Evolutionary conservation across 176 grass and related monocot genomes (phyloP).

Genomic region (Oryza brachyantha): DNA sequence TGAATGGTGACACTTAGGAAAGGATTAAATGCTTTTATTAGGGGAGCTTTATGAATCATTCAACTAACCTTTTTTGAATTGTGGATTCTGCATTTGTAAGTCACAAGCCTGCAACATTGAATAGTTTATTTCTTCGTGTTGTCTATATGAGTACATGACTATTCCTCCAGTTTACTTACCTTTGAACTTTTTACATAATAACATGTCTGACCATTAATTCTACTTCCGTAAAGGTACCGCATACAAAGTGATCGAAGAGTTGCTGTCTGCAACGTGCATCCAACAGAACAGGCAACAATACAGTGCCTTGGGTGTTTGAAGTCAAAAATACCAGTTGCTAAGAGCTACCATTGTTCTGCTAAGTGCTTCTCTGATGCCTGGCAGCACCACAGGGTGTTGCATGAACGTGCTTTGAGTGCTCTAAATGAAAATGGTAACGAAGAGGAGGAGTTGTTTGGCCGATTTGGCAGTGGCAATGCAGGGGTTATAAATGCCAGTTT

Average conservation of each 20-base stretch:
- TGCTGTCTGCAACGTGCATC: constrained; percentile 84
- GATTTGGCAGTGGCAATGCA: constrained; percentile 54
- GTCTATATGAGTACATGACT: background rate
- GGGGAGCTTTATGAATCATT: background rate
- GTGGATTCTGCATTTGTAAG: background rate
- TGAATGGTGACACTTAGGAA: background rate
- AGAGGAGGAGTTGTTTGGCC: constrained; percentile 93
- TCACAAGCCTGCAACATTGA: background rate
- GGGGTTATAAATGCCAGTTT: constrained; percentile 42
- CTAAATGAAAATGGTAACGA: constrained; percentile 87
- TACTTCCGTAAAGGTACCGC: constrained; percentile 72
- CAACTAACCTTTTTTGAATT: background rate
- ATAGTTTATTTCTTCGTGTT: background rate
- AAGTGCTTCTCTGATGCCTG: constrained; percentile 96
- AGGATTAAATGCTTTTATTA: background rate
- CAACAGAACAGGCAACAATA: constrained; percentile 86
- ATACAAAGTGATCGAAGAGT: constrained; percentile 86
- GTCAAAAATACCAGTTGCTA: constrained; percentile 90
- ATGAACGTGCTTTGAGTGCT: constrained; percentile 80
- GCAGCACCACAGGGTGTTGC: constrained; percentile 90
- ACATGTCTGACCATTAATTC: too few relatives aligned
- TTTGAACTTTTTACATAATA: too few relatives aligned
- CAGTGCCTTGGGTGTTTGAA: constrained; percentile 94
- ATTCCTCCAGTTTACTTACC: constrained; percentile 25
- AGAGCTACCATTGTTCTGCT: constrained; percentile 92